Evolutionary conservation across 768 basidiomycete species (phyloP), one percentile per base, ranked within the genome.

Genomic region (Boletus reticulatus): DNA sequence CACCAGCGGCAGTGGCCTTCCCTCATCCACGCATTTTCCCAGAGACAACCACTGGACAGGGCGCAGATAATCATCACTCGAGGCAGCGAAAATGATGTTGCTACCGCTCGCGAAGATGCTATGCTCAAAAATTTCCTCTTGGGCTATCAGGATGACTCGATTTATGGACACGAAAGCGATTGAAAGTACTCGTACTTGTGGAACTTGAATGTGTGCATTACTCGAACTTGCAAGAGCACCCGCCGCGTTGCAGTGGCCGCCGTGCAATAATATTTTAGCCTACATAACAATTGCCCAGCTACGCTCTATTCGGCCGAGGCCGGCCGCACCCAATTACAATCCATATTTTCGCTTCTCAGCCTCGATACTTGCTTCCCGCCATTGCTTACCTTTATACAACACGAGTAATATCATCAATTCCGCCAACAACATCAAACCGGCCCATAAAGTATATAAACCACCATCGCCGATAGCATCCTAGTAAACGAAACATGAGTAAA

Each of bases 401-500:
- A 89, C 83, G 4, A 90, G 72, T 10, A 88, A 60, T 31, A 89
- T 76, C 39, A 88, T 73, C 11, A 78, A 50, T 38, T 83, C 81
- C 13, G 78, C 76, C 10, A 87, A 39, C 1, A 80, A 56, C 67
- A 90, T 71, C 10, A 93, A 36, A 0, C 82, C 79, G 0, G 78
- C 76, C 75, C 82, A 88, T 4, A 93, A 70, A 0, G 87, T 87
- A 64, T 92, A 94, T 50, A 88, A 74, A 62, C 92, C 80, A 64
- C 91, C 92, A 58, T 94, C 92, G 0, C 92, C 92, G 20, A 94
- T 79, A 2, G 80, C 74, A 55, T 87, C 78, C 81, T 90, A 60
- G n/a, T n/a, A n/a, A 6, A 57, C 12, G n/a, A 38, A 0, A 36
- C 58, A 44, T 19, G 17, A 46, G 16, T 49, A 41, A 27, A 2